Conservation (phyloP, 164 flowering plant species). For the Litsea cubeba region DNA sequence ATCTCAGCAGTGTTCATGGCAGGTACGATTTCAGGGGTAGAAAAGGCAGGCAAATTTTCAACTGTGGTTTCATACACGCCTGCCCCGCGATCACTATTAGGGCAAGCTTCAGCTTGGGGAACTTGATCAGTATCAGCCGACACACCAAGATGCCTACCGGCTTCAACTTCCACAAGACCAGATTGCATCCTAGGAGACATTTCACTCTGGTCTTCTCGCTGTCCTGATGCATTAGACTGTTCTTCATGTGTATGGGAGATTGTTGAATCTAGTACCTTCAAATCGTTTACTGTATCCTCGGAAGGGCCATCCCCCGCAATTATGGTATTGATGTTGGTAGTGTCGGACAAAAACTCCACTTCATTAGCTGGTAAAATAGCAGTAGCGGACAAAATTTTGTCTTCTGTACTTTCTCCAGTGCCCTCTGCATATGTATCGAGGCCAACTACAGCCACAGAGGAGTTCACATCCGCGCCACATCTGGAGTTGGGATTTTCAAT, state of each 20-base stretch:
- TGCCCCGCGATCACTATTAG: not conserved
- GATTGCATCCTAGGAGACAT: not conserved
- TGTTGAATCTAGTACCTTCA: constrained; percentile 1
- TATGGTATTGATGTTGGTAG: not conserved
- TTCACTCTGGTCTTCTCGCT: constrained; percentile 10
- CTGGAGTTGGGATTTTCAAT: constrained; percentile 1
- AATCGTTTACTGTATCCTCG: constrained; percentile 4
- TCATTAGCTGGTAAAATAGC: constrained; percentile 1
- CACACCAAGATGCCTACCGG: constrained; percentile 7
- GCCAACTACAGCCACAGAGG: constrained; percentile 1
- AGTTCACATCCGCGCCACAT: constrained; percentile 4
- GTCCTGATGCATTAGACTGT: not conserved
- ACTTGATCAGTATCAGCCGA: constrained; percentile 5
- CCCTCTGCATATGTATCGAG: constrained; percentile 10
- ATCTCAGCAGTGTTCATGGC: constrained; percentile 18
- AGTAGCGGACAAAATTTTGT: not conserved
- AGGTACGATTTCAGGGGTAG: constrained; percentile 23
- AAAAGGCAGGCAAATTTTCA: constrained; percentile 15
- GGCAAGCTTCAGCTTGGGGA: not conserved
- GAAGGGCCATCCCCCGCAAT: constrained; percentile 3
- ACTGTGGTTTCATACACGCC: not conserved
- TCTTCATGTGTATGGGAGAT: constrained; percentile 10
- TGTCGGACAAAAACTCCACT: constrained; percentile 2
- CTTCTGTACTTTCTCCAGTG: constrained; percentile 9
- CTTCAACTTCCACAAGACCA: constrained; percentile 7